Conservation (phyloP, 106 monocot species). For the Triglochin maritima region DNA sequence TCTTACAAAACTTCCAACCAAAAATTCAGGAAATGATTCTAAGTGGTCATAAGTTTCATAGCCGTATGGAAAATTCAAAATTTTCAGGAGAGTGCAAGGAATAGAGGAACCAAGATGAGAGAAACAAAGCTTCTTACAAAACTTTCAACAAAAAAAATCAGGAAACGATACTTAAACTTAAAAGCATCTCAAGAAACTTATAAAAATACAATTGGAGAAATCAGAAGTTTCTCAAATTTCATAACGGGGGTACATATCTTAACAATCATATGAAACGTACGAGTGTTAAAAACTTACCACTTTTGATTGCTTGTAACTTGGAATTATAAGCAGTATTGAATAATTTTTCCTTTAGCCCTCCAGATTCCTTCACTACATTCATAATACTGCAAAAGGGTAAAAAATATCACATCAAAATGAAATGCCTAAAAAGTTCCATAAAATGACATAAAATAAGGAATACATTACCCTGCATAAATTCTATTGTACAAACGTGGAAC, state of each 20-base stretch:
- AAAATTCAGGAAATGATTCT: too few species aligned
- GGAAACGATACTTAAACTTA: not conserved
- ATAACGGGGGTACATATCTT: not conserved
- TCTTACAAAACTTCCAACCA: too few species aligned
- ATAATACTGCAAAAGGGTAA: conserved; percentile 34
- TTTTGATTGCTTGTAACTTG: conserved; percentile 64
- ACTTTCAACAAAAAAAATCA: too few species aligned
- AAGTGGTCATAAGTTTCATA: too few species aligned
- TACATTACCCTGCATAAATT: conserved; percentile 84
- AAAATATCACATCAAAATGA: conserved; percentile 2
- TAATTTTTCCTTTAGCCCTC: conserved; percentile 59
- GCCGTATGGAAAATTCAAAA: too few species aligned
- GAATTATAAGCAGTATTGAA: conserved; percentile 73
- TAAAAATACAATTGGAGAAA: not conserved
- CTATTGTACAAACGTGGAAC: conserved; percentile 91
- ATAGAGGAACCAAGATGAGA: too few species aligned
- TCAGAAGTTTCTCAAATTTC: not conserved
- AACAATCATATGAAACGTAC: not conserved
- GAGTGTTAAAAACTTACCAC: conserved; percentile 27
- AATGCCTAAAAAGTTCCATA: too few species aligned
- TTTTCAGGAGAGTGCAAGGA: too few species aligned
- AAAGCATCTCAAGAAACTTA: not conserved
- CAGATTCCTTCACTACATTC: conserved; percentile 82
- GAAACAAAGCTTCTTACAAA: too few species aligned
- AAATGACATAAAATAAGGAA: not conserved